Evolutionary conservation across 1,139 yeast species (phyloP).

Genomic region (Protomyces arabidopsidicola): DNA sequence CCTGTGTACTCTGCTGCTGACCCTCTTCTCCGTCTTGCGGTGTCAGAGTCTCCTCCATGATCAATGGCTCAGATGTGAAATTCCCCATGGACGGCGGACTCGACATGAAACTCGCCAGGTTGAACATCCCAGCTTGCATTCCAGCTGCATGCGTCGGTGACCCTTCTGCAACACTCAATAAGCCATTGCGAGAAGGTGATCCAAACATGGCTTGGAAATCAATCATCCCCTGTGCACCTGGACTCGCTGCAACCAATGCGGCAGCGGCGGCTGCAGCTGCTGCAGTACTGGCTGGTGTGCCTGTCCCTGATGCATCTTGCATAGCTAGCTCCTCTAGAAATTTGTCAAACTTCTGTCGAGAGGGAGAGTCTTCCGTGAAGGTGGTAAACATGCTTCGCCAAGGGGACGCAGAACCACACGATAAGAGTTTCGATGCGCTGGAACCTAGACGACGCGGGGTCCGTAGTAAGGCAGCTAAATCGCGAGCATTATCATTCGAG

Average conservation of each 20-base stretch:
- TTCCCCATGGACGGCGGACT: slow-evolving; percentile 23
- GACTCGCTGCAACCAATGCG: not conserved
- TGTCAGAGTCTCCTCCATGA: slow-evolving; percentile 11
- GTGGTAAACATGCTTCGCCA: slow-evolving; percentile 20
- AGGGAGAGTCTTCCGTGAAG: slow-evolving; percentile 17
- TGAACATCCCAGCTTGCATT: not conserved
- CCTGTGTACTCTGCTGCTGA: not conserved
- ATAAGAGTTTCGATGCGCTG: not conserved
- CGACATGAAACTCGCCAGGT: slow-evolving; percentile 7
- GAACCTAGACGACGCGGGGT: slow-evolving; percentile 4
- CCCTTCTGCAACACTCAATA: not conserved
- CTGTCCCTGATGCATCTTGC: not conserved
- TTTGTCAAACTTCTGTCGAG: slow-evolving; percentile 12
- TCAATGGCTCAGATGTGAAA: slow-evolving; percentile 11
- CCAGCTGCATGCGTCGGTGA: not conserved
- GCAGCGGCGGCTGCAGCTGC: not conserved
- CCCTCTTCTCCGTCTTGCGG: slow-evolving; percentile 2
- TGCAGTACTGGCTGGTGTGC: not conserved
- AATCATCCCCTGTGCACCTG: not conserved
- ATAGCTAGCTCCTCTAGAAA: slow-evolving; percentile 17
- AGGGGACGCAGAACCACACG: not conserved
- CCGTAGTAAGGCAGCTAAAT: slow-evolving; percentile 6
- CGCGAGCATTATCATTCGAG: slow-evolving; percentile 5
- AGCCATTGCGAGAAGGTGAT: not conserved
- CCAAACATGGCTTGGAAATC: not conserved